Evolutionary conservation across 257 asterid species (phyloP).

Genomic region (Asclepias syriaca): DNA sequence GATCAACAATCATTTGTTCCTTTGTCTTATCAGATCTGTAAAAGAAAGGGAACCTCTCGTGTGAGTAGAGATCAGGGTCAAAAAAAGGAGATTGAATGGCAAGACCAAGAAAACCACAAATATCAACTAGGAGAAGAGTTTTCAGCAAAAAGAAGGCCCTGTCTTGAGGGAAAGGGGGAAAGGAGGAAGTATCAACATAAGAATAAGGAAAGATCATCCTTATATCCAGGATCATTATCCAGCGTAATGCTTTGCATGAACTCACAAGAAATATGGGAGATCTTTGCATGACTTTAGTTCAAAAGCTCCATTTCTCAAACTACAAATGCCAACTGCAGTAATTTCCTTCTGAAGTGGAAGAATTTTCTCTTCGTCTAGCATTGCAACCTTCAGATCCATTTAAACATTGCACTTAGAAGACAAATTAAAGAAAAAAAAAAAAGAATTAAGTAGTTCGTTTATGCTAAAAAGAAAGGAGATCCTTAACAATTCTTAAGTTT

Average conservation of each 20-base stretch:
- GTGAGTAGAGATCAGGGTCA: conserved; percentile 9
- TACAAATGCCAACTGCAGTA: conserved; percentile 76
- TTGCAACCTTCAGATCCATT: conserved; percentile 55
- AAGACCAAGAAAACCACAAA: conserved; percentile 1
- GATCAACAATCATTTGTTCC: conserved; percentile 72
- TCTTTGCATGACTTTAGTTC: conserved; percentile 73
- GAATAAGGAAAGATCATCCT: not conserved
- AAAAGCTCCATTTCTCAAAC: conserved; percentile 49
- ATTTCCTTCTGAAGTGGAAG: conserved; percentile 77
- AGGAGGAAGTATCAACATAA: not conserved
- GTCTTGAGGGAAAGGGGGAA: not conserved
- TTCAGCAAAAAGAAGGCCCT: not conserved
- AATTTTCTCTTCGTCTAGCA: conserved; percentile 82
- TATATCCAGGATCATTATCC: not conserved
- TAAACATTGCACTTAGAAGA: not conserved
- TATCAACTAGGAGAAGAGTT: not conserved
- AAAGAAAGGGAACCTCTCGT: conserved; percentile 20
- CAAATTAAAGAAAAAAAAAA: not conserved
- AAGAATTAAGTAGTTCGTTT: not conserved
- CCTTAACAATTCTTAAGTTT: conserved; percentile 13
- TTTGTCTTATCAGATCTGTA: conserved; percentile 67
- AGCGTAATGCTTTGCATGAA: conserved; percentile 3
- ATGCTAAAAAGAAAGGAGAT: conserved; percentile 3
- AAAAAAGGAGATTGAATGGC: conserved; percentile 6
- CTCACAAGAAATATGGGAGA: conserved; percentile 88